Evolutionary conservation across 495 filamentous ascomycete species (phyloP).

Genomic region (Penicillium cataractarum): DNA sequence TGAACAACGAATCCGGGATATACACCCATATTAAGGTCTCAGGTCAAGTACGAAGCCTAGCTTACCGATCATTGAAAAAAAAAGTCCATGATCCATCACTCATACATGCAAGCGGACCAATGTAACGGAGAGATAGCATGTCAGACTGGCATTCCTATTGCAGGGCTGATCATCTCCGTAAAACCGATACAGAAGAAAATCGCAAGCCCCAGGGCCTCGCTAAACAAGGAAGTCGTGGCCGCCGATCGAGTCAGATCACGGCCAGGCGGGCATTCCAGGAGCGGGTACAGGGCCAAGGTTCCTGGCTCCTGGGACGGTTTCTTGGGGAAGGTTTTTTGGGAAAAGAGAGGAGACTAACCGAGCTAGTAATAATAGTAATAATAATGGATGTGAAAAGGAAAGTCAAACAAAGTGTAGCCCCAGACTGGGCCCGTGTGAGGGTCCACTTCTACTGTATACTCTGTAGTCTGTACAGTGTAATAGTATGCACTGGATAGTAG

Average conservation of each 20-base stretch:
- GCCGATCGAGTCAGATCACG: constrained; percentile 38
- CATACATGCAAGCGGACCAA: neutral
- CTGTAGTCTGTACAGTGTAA: neutral
- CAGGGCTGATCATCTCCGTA: constrained; percentile 26
- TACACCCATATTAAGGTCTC: neutral
- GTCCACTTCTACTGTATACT: constrained; percentile 9
- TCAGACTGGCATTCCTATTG: constrained; percentile 24
- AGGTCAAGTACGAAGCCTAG: neutral
- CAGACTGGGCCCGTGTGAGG: constrained; percentile 28
- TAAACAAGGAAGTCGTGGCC: constrained; percentile 24
- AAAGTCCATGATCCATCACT: neutral
- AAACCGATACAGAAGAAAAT: constrained; percentile 22
- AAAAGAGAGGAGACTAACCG: constrained; percentile 9
- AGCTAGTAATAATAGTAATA: neutral
- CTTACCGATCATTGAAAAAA: neutral
- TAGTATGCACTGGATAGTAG: too few species aligned
- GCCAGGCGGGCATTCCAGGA: constrained; percentile 27
- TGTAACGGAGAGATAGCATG: neutral
- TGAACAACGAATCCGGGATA: neutral
- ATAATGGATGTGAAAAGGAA: neutral
- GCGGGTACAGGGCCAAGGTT: constrained; percentile 25
- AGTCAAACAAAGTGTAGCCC: constrained; percentile 16
- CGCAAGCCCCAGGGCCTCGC: constrained; percentile 4
- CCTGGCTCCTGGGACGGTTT: constrained; percentile 21
- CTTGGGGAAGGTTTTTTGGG: neutral